Evolutionary conservation across 2,329 filamentous ascomycete genomes (phyloP), one percentile per base, ranked within the genome.

Genomic region (Akanthomyces muscarius): DNA sequence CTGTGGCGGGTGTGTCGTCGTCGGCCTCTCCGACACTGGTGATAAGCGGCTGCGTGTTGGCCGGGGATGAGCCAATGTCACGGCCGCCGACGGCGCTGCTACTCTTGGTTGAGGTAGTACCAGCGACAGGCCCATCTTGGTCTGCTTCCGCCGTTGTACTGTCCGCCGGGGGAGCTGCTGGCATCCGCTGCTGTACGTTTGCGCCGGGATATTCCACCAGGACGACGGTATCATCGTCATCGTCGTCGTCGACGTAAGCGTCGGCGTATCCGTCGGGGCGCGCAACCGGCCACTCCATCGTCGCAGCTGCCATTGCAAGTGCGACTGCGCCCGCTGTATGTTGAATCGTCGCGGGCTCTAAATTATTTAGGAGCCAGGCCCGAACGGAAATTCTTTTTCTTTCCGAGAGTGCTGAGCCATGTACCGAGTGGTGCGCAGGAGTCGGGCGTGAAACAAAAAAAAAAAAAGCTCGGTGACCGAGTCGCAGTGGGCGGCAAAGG

Each of bases 191-290:
- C 16, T 41, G 33, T 59, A 23, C 45, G 14, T 28, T 45, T 16
- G 13, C 23, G 21, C 28, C 45, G 38, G 61, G 61, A 38, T 51
- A 63, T 44, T 50, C 36, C 13, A 63, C 47, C 53, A 63, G 47
- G n/a, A 53, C 21, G 53, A 63, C 61, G 23, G 18, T 38, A 53
- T 63, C 53, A 13, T 57, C 61, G 23, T 57, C 53, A 8, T 52
- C 42, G 21, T 61, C 41, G 16, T 47, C 59, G 28, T 61, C 42
- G 41, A 21, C 25, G 25, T 45, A 61, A 30, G 48, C 18, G 23
- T 53, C 48, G 48, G 58, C 50, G 47, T 42, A 51, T 14, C 28
- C 33, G 33, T n/a, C 11, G 25, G 48, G 48, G 36, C 25, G 58
- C 47, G 36, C 47, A 30, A 23, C 33, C 16, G 56, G 45, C 56